A percentile compares a stretch with the other conserved stretches of the same genome.
These are phyloP conservation scores for Lactarius vividus DNA, from an alignment of 768 basidiomycete species.

Conservation along the genomic window DNA sequence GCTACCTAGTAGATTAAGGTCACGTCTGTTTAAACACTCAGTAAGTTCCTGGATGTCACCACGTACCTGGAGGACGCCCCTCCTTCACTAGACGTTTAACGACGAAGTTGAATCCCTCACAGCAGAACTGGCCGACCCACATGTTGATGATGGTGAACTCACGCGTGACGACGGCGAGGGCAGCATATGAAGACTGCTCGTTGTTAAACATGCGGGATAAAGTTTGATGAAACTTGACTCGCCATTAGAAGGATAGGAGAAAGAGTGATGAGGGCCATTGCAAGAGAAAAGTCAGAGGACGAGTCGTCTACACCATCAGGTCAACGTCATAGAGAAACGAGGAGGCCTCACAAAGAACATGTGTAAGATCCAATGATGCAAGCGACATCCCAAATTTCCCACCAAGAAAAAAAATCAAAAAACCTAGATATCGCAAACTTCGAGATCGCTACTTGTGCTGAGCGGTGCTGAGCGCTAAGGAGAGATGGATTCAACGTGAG, in stretches of 20 bases:
- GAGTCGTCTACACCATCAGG: constrained; percentile 32
- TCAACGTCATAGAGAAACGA: background rate
- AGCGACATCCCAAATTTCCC: constrained; percentile 9
- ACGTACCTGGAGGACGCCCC: constrained; percentile 62
- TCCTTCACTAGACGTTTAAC: constrained; percentile 68
- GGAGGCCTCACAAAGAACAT: constrained; percentile 32
- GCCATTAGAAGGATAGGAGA: constrained; percentile 37
- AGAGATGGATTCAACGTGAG: background rate
- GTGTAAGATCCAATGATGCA: constrained; percentile 31
- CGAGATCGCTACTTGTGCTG: background rate
- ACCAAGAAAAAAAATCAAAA: background rate
- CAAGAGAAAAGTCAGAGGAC: constrained; percentile 31
- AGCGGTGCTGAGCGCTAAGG: background rate
- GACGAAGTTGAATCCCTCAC: constrained; percentile 66
- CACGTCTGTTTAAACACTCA: constrained; percentile 5
- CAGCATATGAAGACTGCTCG: constrained; percentile 72
- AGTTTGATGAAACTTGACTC: background rate
- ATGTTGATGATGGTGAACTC: constrained; percentile 79
- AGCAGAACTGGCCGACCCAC: constrained; percentile 77
- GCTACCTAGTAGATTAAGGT: constrained; percentile 39
- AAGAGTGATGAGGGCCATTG: constrained; percentile 35
- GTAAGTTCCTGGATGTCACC: background rate
- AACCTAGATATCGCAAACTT: background rate
- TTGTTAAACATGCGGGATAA: background rate
- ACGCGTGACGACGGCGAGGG: constrained; percentile 67